Conservation (phyloP, 2,329 filamentous ascomycete genomes). For the Alternaria longipes region DNA sequence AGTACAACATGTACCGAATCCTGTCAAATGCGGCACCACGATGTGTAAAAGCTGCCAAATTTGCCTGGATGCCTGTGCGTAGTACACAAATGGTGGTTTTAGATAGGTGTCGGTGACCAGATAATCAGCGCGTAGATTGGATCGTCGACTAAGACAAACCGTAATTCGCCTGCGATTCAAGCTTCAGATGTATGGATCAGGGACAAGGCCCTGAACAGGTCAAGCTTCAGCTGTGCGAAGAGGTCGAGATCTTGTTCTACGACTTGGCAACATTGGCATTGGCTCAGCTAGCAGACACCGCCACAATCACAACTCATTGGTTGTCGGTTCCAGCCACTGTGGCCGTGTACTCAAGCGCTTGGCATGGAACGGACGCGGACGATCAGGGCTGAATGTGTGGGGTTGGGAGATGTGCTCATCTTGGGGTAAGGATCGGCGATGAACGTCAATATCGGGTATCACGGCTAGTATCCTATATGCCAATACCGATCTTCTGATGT, state of each 20-base stretch:
- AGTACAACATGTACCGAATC: neutral
- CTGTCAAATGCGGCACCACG: neutral
- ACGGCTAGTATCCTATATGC: too few species aligned
- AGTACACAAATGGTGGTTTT: neutral
- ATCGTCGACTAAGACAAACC: slow-evolving; percentile 2
- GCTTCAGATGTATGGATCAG: neutral
- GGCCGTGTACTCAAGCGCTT: neutral
- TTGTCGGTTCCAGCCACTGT: neutral
- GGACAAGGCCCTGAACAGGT: neutral
- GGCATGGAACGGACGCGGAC: too few species aligned
- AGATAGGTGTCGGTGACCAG: neutral
- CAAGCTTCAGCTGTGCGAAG: neutral
- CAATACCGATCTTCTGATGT: too few species aligned
- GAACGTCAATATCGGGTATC: too few species aligned
- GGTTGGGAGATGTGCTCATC: too few species aligned
- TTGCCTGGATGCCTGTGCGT: neutral
- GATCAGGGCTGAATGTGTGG: too few species aligned
- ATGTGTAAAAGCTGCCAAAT: neutral
- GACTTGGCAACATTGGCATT: slow-evolving; percentile 5
- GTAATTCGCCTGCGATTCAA: slow-evolving; percentile 1
- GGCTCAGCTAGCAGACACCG: neutral
- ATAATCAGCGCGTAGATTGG: neutral
- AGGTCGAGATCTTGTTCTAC: slow-evolving; percentile 5
- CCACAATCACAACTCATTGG: neutral
- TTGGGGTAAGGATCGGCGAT: too few species aligned